Base-by-base conservation (phyloP, 1,284 basidiomycete species). In the Ceratobasidium sp. region DNA sequence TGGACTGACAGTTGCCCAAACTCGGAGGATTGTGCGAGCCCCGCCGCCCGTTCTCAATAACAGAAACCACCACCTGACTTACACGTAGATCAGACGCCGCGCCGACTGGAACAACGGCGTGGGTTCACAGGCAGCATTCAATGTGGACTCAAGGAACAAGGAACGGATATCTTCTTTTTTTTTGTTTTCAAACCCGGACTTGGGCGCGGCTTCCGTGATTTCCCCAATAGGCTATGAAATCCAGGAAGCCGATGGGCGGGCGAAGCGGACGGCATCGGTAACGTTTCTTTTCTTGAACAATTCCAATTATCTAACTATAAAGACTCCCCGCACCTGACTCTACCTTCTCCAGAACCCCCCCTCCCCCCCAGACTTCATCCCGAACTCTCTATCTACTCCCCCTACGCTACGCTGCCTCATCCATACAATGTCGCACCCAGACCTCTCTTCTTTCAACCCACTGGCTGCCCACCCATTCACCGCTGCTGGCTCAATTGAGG, bases 111-210 rank as follows among this genome's bases (percentile, higher is more conserved):
- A 52, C 46, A 30, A 36, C 48, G 45, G 62, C 39, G 48, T 32
- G 9, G 23, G 28, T 14, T 32, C 45, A 21, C n/a, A 12, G 14
- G 18, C 60, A 45, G 45, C 45, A 28, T 43, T 23, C 3, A 30
- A 21, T 50, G 43, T 34, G 21, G 39, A 67, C 62, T 32, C 62
- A 34, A 67, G 62, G 48, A 21, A 39, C 62, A 41, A 55, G 62
- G 5, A 34, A 55, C 34, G 16, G 26, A 21, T n/a, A 67, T 52
- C 53, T 67, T 26, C 48, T n/a, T 21, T 52, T 64, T 67, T 55
- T 53, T 67, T 36, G 9, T 67, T 67, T 67, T 67, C 62, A 52
- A 67, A 67, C 46, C 50, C 28, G 50, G 50, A 53, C 50, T 53
- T 21, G 50, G 50, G 48, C 34, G 30, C 48, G 61, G 48, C n/a